Conservation (phyloP, 805 yeast species). For the Saitoella complicata region DNA sequence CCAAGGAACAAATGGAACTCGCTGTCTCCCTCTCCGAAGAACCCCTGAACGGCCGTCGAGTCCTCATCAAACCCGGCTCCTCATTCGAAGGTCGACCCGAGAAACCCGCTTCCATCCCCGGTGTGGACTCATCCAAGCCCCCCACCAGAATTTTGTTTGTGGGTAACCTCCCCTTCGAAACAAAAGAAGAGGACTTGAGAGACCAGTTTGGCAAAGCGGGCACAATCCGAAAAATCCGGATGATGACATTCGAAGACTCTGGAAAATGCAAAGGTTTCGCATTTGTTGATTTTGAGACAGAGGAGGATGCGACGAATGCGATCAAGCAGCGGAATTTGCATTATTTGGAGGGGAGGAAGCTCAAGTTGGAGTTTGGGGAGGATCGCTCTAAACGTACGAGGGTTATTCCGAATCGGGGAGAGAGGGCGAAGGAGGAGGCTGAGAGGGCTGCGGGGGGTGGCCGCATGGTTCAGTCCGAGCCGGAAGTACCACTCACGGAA, state of each 20-base stretch:
- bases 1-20: slow-evolving; percentile 39
- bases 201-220: slow-evolving; percentile 87
- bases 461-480: too few relatives aligned
- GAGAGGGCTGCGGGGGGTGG: background rate
- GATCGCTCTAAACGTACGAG: slow-evolving; percentile 62
- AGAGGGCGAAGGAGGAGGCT: slow-evolving; percentile 13
- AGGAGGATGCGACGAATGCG: slow-evolving; percentile 70
- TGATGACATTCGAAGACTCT: slow-evolving; percentile 94
- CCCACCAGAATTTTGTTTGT: slow-evolving; percentile 82
- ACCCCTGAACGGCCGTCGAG: slow-evolving; percentile 64
- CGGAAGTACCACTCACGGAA: background rate
- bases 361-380: slow-evolving; percentile 71
- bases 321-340: slow-evolving; percentile 53
- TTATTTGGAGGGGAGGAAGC: slow-evolving; percentile 51
- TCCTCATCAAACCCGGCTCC: slow-evolving; percentile 65
- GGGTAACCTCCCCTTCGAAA: slow-evolving; percentile 85
- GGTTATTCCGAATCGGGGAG: slow-evolving; percentile 14
- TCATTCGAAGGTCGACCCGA: slow-evolving; percentile 82
- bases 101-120: slow-evolving; percentile 23
- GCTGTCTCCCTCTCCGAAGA: slow-evolving; percentile 57
- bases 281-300: slow-evolving; percentile 69
- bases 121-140: slow-evolving; percentile 23
- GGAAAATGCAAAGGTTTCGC: slow-evolving; percentile 97
- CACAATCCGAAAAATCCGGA: slow-evolving; percentile 61
- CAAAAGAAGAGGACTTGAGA: slow-evolving; percentile 61